These are phyloP conservation scores for Mucor lusitanicus DNA, from an alignment of 371 early-diverging fungal species.

Conservation along the genomic window DNA sequence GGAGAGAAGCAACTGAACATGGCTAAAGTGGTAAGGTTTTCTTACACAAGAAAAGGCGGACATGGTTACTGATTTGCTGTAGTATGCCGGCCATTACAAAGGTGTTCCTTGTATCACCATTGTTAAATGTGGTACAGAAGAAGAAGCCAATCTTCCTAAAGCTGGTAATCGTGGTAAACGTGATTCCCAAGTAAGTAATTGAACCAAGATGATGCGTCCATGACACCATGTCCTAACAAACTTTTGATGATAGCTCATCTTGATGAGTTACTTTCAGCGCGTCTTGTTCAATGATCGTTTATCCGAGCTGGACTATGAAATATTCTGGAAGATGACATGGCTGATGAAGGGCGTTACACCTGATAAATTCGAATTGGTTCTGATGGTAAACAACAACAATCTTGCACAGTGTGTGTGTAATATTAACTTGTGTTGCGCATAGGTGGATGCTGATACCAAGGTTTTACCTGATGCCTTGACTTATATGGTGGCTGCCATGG, in stretches of 20 bases:
- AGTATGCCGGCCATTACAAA: slow-evolving; percentile 89
- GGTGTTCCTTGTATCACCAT: slow-evolving; percentile 88
- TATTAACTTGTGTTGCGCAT: neutral
- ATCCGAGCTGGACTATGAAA: slow-evolving; percentile 94
- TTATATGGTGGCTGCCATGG: slow-evolving; percentile 82
- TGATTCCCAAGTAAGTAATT: slow-evolving; percentile 84
- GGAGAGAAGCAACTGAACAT: slow-evolving; percentile 92
- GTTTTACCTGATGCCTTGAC: slow-evolving; percentile 78
- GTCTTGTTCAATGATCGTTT: slow-evolving; percentile 92
- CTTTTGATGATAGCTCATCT: slow-evolving; percentile 49
- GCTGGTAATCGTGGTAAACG: slow-evolving; percentile 98
- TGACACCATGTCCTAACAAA: neutral
- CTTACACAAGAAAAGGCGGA: neutral
- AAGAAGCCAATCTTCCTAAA: slow-evolving; percentile 69
- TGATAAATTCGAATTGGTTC: slow-evolving; percentile 84
- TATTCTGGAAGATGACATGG: slow-evolving; percentile 88
- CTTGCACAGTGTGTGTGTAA: neutral
- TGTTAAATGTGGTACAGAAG: slow-evolving; percentile 89
- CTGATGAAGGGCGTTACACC: slow-evolving; percentile 85
- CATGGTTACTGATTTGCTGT: neutral
- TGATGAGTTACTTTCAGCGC: slow-evolving; percentile 96
- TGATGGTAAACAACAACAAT: slow-evolving; percentile 73
- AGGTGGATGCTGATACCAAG: slow-evolving; percentile 95
- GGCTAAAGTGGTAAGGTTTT: slow-evolving; percentile 73
- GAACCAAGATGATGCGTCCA: neutral